Base-by-base conservation (phyloP, 257 asterid species). In the Schizonepeta tenuifolia region DNA sequence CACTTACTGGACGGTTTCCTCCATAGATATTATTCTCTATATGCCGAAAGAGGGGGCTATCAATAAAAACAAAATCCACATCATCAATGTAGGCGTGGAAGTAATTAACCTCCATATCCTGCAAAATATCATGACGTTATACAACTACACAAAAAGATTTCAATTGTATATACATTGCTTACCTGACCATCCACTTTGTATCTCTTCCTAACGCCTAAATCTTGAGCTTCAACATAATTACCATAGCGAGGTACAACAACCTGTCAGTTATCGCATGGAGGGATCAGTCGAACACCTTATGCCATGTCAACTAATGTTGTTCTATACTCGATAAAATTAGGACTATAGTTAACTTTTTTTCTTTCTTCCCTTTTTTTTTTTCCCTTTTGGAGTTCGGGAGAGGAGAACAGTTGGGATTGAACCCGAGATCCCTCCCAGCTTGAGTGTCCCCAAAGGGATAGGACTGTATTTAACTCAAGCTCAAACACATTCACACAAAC, bases 111-210 rank as follows among this genome's bases (percentile, higher is more conserved):
- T 95, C 99, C 69, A 84, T 68, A 83, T 92, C 97, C 99, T 95
- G 90, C 86, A 79, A 80, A 77, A 74, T 35, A 38, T 58, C 36
- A 43, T 67, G 35, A 67, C 41, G 55, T 83, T 68, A 82, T 35
- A 75, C 61, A 51, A 55, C 67, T 36, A 20, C 14, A 57, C 44
- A 56, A 67, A 49, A 21, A 67, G 47, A 71, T 18, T 60, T 60
- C 20, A 59, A 68, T 64, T 28, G 58, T 51, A 6, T 18, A 57
- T 56, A 33, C 24, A 15, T 62, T 57, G 65, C 83, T 71, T 77
- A 95, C 99, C 95, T 90, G 99, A 69, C 97, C 97, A 78, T 88
- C 92, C 47, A 95, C 86, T 81, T 65, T 84, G 75, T 91, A 95
- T 74, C 72, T 78, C 84, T 77, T 95, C 83, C 93, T 79, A 64